Evolutionary conservation across 768 basidiomycete species (phyloP).

Genomic region (Clitopilus hobsonii): DNA sequence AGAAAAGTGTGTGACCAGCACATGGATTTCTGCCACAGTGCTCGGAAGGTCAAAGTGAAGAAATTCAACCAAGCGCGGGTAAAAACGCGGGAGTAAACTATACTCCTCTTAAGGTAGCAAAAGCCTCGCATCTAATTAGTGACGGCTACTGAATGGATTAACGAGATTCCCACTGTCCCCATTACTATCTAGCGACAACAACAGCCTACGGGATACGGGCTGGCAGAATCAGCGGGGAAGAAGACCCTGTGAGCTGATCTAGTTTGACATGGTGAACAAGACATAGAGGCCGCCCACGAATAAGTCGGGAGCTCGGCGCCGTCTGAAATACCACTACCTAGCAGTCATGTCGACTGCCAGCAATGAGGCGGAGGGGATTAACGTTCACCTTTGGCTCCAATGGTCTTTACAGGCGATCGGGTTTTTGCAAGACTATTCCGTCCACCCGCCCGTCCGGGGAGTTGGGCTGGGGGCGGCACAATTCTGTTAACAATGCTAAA

Average conservation of each 20-base stretch:
- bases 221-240: conserved; percentile 44
- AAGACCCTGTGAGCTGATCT: conserved; percentile 85
- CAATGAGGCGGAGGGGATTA: no score
- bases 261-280: conserved; percentile 84
- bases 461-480: no score
- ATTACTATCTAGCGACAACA: conserved; percentile 44
- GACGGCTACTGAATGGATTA: conserved; percentile 33
- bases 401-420: no score
- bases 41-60: conserved; percentile 81
- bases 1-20: conserved; percentile 74
- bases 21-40: conserved; percentile 82
- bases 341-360: no score
- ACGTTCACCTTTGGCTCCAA: no score
- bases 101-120: conserved; percentile 82
- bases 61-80: conserved; percentile 77
- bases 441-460: no score
- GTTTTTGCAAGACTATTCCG: no score
- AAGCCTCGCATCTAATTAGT: conserved; percentile 25
- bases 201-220: conserved; percentile 32
- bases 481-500: no score
- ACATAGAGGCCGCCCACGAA: conserved; percentile 78
- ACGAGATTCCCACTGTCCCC: conserved; percentile 42
- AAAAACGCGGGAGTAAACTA: conserved; percentile 79
- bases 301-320: conserved; percentile 76
- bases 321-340: conserved; percentile 82